Evolutionary conservation across 2,329 filamentous ascomycete genomes (phyloP), one percentile per base, ranked within the genome.

Genomic region (Xylaria sp.): DNA sequence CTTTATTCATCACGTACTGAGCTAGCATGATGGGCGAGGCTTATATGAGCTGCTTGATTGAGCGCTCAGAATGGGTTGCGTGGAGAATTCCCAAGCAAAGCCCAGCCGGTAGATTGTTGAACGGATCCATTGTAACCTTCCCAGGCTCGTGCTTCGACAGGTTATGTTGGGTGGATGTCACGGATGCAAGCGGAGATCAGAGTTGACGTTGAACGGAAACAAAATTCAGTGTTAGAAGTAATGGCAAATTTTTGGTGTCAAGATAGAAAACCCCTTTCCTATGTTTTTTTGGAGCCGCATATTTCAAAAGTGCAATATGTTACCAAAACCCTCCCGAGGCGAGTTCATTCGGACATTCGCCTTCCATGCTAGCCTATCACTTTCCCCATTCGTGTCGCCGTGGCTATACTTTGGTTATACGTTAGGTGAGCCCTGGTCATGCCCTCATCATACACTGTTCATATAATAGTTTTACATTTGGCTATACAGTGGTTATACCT

Each of bases 161-260:
- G 50, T 7, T 19, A 43, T 54, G n/a, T 54, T 54, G 37, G 51
- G 37, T 54, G 51, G 17, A 54, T 43, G 51, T 37, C 42, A 53
- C 28, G 3, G 28, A 15, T 9, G 50, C 35, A 4, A 53, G 35
- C 35, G 37, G 21, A 28, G 50, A 31, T 14, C 50, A 53, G 35
- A 53, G 50, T 37, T 53, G 50, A 40, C 50, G 50, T 53, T 35
- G 35, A 15, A 50, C 35, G 46, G 46, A 50, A 28, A 50, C 25
- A 50, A 50, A 50, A 37, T 6, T 50, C 46, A 35, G 46, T 50
- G 19, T 35, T 50, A 50, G 46, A 50, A 50, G 15, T 49, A 49
- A 28, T 37, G 35, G 15, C 35, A n/a, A 37, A 37, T 35, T 35
- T 50, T 21, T 19, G 46, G 46, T 50, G 28, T 50, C 46, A 25